Conservation (phyloP, 345 rosid genomes). For the Gossypium longicalyx region DNA sequence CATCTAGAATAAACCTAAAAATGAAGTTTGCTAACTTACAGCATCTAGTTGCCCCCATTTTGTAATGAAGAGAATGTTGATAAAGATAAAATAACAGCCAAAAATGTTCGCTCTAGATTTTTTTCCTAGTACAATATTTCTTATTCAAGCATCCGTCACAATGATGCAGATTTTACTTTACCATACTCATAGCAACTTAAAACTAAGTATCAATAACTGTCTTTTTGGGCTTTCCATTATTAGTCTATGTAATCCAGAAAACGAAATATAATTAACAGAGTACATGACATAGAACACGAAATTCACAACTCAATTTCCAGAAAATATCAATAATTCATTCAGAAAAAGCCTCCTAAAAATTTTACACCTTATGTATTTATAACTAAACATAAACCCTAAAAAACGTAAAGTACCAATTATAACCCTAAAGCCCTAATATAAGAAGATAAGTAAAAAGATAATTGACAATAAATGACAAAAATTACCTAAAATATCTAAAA, state of each 20-base stretch:
- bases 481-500: no score
- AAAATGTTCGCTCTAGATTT: not conserved
- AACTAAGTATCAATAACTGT: not conserved
- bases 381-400: no score
- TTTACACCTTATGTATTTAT: no score
- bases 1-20: constrained; percentile 1
- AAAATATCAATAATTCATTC: no score
- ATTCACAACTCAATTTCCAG: no score
- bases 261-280: not conserved
- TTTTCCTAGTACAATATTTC: not conserved
- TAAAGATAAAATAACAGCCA: not conserved
- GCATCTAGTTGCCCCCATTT: not conserved
- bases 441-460: no score
- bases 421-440: no score
- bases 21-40: not conserved
- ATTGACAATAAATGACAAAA: no score
- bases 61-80: not conserved
- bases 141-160: not conserved
- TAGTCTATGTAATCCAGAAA: not conserved
- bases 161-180: not conserved
- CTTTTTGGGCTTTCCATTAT: not conserved
- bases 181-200: not conserved
- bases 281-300: not conserved
- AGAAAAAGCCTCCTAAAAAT: no score
- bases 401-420: no score